Conservation (phyloP, 2,329 filamentous ascomycete species). For the Neopestalotiopsis clavispora region DNA sequence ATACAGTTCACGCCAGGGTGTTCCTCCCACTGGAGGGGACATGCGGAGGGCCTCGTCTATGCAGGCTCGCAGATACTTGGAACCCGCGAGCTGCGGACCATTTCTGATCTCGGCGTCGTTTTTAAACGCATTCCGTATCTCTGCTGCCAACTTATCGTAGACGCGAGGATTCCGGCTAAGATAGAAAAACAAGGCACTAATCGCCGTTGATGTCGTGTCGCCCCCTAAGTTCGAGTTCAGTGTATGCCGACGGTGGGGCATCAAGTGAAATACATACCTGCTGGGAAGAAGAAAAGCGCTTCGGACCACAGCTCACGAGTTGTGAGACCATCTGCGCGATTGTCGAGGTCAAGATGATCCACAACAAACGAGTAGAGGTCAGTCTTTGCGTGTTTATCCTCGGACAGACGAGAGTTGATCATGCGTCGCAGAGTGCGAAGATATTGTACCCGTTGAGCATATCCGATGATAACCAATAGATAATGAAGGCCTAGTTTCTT, state of each 20-base stretch:
- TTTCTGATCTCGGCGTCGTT: not conserved
- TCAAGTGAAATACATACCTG: not conserved
- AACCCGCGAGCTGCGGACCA: not conserved
- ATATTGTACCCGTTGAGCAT: too few species aligned
- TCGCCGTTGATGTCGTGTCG: not conserved
- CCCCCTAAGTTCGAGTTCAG: not conserved
- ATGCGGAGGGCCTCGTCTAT: not conserved
- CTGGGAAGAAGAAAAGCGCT: not conserved
- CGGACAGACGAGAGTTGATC: conserved; percentile 12
- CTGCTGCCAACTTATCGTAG: not conserved
- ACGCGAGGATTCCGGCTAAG: not conserved
- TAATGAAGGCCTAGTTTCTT: too few species aligned
- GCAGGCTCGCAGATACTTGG: not conserved
- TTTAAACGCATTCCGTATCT: not conserved
- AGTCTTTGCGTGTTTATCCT: not conserved
- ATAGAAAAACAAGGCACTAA: not conserved
- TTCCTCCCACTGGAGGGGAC: not conserved
- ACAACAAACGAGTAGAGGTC: not conserved
- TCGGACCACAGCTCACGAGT: not conserved
- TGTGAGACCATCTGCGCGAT: not conserved
- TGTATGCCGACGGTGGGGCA: not conserved
- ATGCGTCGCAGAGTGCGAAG: not conserved
- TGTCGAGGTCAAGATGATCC: not conserved
- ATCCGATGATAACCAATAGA: too few species aligned
- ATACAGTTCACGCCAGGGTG: not conserved